Evolutionary conservation across 768 basidiomycete genomes (phyloP).

Genomic region (Trametes punicea): DNA sequence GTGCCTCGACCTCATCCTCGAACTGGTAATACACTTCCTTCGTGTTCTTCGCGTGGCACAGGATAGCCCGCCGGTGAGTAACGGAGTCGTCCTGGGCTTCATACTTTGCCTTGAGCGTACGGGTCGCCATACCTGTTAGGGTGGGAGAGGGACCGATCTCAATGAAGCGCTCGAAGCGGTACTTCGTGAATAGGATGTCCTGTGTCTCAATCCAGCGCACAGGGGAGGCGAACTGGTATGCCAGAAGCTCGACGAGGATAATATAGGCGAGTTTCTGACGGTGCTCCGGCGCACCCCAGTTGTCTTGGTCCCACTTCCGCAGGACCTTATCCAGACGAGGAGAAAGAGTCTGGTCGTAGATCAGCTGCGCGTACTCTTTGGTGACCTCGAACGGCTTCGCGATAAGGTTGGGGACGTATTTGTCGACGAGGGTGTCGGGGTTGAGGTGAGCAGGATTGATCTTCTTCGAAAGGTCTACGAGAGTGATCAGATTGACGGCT

Average conservation of each 20-base stretch:
- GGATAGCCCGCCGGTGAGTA: conserved; percentile 72
- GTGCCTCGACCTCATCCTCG: conserved; percentile 73
- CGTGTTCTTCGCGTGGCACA: conserved; percentile 91
- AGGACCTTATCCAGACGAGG: conserved; percentile 95
- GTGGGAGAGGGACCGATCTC: conserved; percentile 97
- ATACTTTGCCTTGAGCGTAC: conserved; percentile 92
- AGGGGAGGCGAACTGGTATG: conserved; percentile 98
- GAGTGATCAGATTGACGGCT: neutral
- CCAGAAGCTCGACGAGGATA: conserved; percentile 93
- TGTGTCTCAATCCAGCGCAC: conserved; percentile 99
- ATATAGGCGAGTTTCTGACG: conserved; percentile 94
- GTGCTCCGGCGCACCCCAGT: conserved; percentile 77
- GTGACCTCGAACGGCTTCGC: conserved; percentile 83
- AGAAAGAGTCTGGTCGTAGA: conserved; percentile 95
- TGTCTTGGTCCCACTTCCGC: conserved; percentile 87
- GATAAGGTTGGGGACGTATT: conserved; percentile 97
- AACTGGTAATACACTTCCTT: conserved; percentile 99
- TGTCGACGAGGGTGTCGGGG: conserved; percentile 90
- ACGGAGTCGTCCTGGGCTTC: conserved; percentile 85
- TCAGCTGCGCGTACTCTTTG: conserved; percentile 86
- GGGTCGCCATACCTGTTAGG: conserved; percentile 89
- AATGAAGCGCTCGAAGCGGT: conserved; percentile 88
- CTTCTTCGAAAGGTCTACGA: conserved; percentile 91
- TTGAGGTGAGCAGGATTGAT: conserved; percentile 89
- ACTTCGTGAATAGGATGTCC: conserved; percentile 85